Percentiles rank a stretch among this genome's conserved stretches.
Evolutionary conservation across 2,329 filamentous ascomycete genomes (phyloP).

Genomic region (Claviceps spartinae): DNA sequence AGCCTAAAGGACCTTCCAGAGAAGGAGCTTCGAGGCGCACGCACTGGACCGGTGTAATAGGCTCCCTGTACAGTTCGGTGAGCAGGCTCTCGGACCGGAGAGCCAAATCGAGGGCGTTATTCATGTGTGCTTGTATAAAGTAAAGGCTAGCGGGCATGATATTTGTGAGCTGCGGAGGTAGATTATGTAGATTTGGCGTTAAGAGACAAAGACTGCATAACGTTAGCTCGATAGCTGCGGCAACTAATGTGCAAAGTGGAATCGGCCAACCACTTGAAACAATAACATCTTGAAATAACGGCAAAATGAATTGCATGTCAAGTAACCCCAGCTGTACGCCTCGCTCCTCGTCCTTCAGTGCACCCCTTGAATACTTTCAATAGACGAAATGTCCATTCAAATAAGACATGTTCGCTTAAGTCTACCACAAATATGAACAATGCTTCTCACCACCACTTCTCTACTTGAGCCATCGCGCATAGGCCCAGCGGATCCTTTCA

Average conservation of each 20-base stretch:
- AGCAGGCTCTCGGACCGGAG: background rate
- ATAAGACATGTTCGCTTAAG: background rate
- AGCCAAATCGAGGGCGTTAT: background rate
- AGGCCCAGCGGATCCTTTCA: constrained; percentile 80
- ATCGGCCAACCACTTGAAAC: too few relatives aligned
- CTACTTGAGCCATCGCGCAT: constrained; percentile 57
- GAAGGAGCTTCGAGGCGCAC: constrained; percentile 16
- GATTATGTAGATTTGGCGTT: background rate
- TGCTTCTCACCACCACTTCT: background rate
- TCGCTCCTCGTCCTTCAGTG: background rate
- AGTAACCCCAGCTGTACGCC: background rate
- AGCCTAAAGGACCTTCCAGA: constrained; percentile 26
- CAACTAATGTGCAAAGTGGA: background rate
- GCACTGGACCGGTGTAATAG: constrained; percentile 15
- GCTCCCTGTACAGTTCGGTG: background rate
- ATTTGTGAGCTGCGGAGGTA: background rate
- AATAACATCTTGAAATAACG: background rate
- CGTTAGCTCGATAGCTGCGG: background rate
- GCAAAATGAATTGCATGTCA: background rate
- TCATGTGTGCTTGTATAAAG: background rate
- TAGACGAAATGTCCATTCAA: background rate
- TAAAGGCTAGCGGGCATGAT: background rate
- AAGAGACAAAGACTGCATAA: background rate
- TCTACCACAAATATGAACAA: background rate
- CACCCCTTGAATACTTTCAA: background rate